Percentiles rank a stretch among this genome's conserved stretches.
Evolutionary conservation across 257 asterid species (phyloP).

Genomic region (Lycium barbarum): DNA sequence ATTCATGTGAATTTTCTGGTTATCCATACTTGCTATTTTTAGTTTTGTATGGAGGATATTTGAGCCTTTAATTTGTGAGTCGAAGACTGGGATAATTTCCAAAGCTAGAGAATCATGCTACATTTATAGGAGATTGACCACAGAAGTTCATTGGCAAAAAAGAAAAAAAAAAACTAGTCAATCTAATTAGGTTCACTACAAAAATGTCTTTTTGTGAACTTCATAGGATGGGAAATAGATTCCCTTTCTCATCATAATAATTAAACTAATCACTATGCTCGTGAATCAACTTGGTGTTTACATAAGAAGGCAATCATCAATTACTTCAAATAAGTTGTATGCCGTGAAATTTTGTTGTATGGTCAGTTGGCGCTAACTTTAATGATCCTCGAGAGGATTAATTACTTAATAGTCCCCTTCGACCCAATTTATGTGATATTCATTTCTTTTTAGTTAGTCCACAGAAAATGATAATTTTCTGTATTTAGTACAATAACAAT

Average conservation of each 20-base stretch:
- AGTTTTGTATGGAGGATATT: not conserved
- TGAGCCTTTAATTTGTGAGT: not conserved
- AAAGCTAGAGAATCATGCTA: constrained; percentile 5
- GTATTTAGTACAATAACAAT: no score
- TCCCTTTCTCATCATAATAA: not conserved
- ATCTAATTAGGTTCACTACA: not conserved
- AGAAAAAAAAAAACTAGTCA: not conserved
- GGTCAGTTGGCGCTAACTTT: not conserved
- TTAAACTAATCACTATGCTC: not conserved
- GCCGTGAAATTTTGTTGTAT: not conserved
- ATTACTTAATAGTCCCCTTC: not conserved
- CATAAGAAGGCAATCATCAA: not conserved
- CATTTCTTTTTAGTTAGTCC: no score
- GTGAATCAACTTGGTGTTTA: not conserved
- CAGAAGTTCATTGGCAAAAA: not conserved
- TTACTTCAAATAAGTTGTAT: not conserved
- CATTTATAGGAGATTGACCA: constrained; percentile 12
- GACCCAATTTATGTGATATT: no score
- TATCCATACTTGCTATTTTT: constrained; percentile 35
- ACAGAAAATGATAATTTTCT: no score
- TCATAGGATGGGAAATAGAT: constrained; percentile 1
- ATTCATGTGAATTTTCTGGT: constrained; percentile 42
- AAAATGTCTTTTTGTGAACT: constrained; percentile 19
- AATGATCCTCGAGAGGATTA: not conserved
- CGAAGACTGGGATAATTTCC: not conserved